These are phyloP conservation scores for Lophiotrema nucula DNA, from an alignment of 495 filamentous ascomycete genomes.

Conservation along the genomic window DNA sequence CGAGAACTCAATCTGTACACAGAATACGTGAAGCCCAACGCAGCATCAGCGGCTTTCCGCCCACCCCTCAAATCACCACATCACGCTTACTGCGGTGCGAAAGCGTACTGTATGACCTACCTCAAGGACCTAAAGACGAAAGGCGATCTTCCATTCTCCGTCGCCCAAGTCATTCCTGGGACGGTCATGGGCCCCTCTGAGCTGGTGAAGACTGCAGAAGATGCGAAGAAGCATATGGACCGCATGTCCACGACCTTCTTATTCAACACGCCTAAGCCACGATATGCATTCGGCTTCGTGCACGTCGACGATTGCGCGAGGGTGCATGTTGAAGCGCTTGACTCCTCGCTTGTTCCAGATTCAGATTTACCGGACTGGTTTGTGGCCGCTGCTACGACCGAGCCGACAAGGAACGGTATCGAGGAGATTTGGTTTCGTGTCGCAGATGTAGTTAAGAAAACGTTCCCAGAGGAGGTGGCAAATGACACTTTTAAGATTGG, in stretches of 20 bases:
- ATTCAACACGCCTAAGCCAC: conserved; percentile 10
- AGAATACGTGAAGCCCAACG: conserved; percentile 16
- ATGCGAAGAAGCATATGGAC: conserved; percentile 10
- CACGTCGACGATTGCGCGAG: conserved; percentile 18
- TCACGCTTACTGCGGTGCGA: conserved; percentile 27
- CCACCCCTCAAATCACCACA: conserved; percentile 23
- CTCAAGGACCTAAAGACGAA: conserved; percentile 2
- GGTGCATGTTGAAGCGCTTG: conserved; percentile 21
- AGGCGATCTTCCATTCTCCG: conserved; percentile 10
- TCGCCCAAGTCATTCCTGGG: conserved; percentile 25
- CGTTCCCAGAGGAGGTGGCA: conserved; percentile 6
- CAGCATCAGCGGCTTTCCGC: background rate
- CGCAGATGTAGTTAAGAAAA: conserved; percentile 6
- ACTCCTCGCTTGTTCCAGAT: conserved; percentile 2
- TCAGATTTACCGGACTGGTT: conserved; percentile 17
- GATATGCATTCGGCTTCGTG: conserved; percentile 25
- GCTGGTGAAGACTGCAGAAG: background rate
- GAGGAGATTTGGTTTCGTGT: conserved; percentile 8
- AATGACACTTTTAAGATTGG: conserved; percentile 9
- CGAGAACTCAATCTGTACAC: background rate
- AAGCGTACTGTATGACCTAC: conserved; percentile 25
- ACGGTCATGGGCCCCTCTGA: conserved; percentile 27
- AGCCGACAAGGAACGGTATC: conserved; percentile 1
- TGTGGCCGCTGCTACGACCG: conserved; percentile 12
- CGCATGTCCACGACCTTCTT: conserved; percentile 19